Evolutionary conservation across 2,329 filamentous ascomycete species (phyloP).

Genomic region (Trichoderma arundinaceum): DNA sequence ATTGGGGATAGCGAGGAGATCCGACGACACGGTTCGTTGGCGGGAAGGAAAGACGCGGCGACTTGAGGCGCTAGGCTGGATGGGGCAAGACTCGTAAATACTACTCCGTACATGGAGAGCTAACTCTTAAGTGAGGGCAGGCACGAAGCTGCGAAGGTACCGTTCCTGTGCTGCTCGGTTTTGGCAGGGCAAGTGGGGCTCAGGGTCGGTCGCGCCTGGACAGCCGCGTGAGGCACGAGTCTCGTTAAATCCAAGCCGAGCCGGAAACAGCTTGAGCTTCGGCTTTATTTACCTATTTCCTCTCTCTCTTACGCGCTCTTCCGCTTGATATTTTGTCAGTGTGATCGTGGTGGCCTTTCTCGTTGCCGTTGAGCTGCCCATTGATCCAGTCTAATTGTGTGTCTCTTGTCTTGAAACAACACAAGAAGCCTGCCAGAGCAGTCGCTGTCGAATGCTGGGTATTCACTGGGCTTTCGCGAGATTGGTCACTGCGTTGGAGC

Average conservation of each 20-base stretch:
- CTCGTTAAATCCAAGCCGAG: slow-evolving; percentile 8
- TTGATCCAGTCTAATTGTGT: not conserved
- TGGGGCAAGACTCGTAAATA: not conserved
- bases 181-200: slow-evolving; percentile 17
- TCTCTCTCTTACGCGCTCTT: not conserved
- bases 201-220: slow-evolving; percentile 10
- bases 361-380: not conserved
- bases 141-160: not conserved
- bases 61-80: slow-evolving; percentile 4
- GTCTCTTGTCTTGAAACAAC: not conserved
- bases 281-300: slow-evolving; percentile 1
- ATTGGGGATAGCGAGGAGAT: not conserved
- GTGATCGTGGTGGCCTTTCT: not conserved
- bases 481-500: too few relatives aligned
- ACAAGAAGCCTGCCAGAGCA: not conserved
- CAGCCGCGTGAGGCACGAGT: slow-evolving; percentile 16
- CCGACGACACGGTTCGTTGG: slow-evolving; percentile 29
- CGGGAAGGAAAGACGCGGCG: slow-evolving; percentile 34
- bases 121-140: not conserved
- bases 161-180: slow-evolving; percentile 12
- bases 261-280: not conserved
- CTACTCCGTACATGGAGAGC: not conserved
- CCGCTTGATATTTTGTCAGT: not conserved
- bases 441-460: not conserved
- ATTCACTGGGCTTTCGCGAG: not conserved